These are phyloP conservation scores for Pythium dissimile DNA, from an alignment of 352 stramenopile genomes.

Conservation along the genomic window DNA sequence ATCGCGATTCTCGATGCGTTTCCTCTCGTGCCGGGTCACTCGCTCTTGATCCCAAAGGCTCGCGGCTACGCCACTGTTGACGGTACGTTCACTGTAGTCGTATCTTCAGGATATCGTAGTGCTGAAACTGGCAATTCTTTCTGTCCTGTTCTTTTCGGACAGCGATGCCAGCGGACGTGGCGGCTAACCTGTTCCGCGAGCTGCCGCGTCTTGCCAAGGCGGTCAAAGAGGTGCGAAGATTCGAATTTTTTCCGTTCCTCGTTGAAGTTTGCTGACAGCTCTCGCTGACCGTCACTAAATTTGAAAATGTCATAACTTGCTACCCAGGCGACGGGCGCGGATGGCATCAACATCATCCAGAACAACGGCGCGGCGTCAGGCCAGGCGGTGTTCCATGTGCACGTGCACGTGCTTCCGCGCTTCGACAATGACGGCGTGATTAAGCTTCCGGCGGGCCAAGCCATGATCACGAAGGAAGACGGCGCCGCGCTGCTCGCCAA, in stretches of 20 bases:
- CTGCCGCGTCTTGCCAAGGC: conserved; percentile 71
- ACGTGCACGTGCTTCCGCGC: conserved; percentile 80
- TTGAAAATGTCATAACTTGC: no score
- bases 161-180: conserved; percentile 74
- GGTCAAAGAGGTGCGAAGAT: conserved; percentile 41
- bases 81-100: conserved; percentile 20
- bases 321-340: conserved; percentile 48
- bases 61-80: conserved; percentile 58
- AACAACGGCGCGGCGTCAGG: conserved; percentile 70
- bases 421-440: conserved; percentile 61
- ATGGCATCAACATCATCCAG: conserved; percentile 80
- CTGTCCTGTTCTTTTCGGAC: not conserved
- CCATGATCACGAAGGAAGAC: conserved; percentile 68
- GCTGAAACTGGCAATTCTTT: not conserved
- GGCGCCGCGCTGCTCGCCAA: conserved; percentile 55
- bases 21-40: conserved; percentile 57
- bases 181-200: conserved; percentile 67
- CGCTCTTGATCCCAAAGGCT: conserved; percentile 73
- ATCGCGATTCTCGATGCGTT: conserved; percentile 83
- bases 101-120: conserved; percentile 8
- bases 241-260: not conserved
- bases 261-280: not conserved
- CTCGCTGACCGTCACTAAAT: not conserved
- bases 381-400: conserved; percentile 75
- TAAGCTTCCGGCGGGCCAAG: conserved; percentile 39